phyloP scores from a whole-genome alignment of 2,329 filamentous ascomycete genomes.

The Diplodia mutila region DNA sequence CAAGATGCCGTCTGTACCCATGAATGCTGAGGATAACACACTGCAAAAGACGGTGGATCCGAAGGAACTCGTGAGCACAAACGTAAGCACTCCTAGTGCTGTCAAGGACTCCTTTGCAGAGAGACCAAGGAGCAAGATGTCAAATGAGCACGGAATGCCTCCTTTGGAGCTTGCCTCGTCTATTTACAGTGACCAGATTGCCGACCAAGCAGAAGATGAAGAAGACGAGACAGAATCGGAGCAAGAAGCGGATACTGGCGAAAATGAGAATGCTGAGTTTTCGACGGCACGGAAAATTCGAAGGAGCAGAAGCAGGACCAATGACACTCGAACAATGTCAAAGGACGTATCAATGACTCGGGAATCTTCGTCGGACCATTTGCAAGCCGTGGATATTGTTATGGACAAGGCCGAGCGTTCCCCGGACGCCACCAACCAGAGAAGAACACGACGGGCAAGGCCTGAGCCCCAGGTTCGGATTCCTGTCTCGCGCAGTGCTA shows the following conservation, averaged over 20 bases:
- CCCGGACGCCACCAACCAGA: neutral
- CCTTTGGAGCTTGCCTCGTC: neutral
- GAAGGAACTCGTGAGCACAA: neutral
- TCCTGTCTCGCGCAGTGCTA: neutral
- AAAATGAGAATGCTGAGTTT: neutral
- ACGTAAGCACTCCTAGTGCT: neutral
- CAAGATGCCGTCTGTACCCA: neutral
- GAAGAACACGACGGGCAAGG: neutral
- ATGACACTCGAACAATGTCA: too few species aligned
- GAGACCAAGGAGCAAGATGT: neutral
- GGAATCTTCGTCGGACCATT: neutral
- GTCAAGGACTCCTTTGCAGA: slow-evolving; percentile 7
- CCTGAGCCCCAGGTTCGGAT: neutral
- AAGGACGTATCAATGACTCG: neutral
- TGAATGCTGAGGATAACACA: neutral
- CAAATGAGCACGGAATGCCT: neutral
- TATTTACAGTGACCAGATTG: neutral
- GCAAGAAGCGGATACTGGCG: neutral
- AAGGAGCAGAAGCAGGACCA: neutral
- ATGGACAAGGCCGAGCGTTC: neutral
- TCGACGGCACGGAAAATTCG: neutral
- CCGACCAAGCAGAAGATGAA: neutral
- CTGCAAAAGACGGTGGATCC: neutral
- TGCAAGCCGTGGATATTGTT: neutral
- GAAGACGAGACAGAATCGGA: neutral